Conservation (phyloP, 73 alveolate species). For the Paramecium pentaurelia region DNA sequence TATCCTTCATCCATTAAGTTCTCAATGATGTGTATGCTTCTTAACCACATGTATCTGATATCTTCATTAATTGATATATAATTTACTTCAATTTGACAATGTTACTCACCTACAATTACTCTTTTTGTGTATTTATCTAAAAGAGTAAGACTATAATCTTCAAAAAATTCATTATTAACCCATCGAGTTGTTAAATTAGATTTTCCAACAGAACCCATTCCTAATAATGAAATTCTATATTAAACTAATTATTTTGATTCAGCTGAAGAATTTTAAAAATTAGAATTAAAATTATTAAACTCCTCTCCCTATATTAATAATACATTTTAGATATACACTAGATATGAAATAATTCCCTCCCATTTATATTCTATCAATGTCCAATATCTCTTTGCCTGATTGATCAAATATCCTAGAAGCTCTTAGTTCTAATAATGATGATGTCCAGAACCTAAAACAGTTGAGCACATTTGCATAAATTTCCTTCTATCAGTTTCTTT, state of each 20-base stretch:
- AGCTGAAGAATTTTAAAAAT: not conserved
- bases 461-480: conserved; percentile 32
- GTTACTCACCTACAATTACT: not conserved
- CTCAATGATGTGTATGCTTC: conserved; percentile 20
- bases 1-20: conserved; percentile 40
- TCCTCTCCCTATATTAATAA: conserved; percentile 3
- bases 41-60: conserved; percentile 43
- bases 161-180: conserved; percentile 27
- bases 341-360: conserved; percentile 15
- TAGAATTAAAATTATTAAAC: not conserved
- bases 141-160: not conserved
- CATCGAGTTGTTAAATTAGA: conserved; percentile 44
- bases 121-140: not conserved
- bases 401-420: conserved; percentile 26
- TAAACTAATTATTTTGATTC: not conserved
- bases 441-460: not conserved
- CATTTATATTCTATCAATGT: not conserved
- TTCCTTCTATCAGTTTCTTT: not conserved
- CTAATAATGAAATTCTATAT: not conserved
- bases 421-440: not conserved
- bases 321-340: not conserved
- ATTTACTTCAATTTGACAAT: not conserved
- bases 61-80: not conserved
- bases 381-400: not conserved
- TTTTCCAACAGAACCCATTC: conserved; percentile 55